Percentiles rank a stretch among this genome's conserved stretches.
These are phyloP conservation scores for Ophiostoma triangulosporum DNA, from an alignment of 2,329 filamentous ascomycete species.

Conservation along the genomic window DNA sequence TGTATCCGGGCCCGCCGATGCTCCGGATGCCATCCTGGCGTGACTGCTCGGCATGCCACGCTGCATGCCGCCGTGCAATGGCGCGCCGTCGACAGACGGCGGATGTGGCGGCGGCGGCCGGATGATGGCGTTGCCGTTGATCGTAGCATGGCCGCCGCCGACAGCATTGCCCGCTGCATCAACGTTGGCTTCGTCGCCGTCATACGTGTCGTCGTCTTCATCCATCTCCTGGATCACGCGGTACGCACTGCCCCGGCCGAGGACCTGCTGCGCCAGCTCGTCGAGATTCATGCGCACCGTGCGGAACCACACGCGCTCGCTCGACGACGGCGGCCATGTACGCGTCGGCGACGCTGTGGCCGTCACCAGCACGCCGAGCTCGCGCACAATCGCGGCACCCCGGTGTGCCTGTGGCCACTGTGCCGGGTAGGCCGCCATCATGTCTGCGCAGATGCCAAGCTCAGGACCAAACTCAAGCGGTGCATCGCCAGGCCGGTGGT, in stretches of 20 bases:
- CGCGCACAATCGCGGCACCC: background rate
- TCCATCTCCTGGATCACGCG: background rate
- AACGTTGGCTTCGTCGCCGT: background rate
- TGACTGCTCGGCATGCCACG: background rate
- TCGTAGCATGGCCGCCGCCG: background rate
- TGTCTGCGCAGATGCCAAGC: background rate
- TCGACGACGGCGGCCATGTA: background rate
- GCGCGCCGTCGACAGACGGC: background rate
- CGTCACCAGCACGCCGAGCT: background rate
- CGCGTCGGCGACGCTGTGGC: background rate
- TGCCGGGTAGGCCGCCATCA: background rate
- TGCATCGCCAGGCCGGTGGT: background rate
- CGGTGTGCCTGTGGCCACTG: conserved; percentile 1
- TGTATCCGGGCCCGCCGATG: background rate
- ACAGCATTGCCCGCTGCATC: background rate
- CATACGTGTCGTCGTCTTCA: background rate
- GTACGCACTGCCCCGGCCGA: background rate
- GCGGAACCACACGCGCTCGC: background rate
- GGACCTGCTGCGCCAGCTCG: background rate
- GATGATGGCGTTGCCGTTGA: background rate
- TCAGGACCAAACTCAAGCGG: background rate
- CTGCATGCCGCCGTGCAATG: background rate
- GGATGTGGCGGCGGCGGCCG: background rate
- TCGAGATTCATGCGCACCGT: background rate
- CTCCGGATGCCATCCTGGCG: background rate